A percentile compares a stretch with the other conserved stretches of the same genome.
phyloP scores from a whole-genome alignment of 2,329 filamentous ascomycete genomes.

The Colletotrichum paranaense region DNA sequence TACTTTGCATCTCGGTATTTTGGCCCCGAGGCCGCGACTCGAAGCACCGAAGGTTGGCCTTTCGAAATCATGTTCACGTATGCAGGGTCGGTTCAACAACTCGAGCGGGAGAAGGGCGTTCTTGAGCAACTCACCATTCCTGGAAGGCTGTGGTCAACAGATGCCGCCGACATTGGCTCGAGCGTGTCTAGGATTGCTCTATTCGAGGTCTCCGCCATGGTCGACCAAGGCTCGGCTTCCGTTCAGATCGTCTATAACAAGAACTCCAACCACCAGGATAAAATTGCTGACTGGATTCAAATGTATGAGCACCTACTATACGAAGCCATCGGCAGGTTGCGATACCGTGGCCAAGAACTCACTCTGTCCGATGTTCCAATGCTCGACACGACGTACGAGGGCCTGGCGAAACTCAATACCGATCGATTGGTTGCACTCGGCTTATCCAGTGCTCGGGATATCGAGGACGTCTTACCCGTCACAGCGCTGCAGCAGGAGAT shows the following conservation, averaged over 20 bases:
- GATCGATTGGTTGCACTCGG: constrained; percentile 53
- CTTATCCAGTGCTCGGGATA: constrained; percentile 54
- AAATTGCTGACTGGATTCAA: constrained; percentile 59
- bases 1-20: constrained; percentile 62
- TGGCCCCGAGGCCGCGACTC: constrained; percentile 43
- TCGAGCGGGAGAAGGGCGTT: constrained; percentile 59
- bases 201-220: constrained; percentile 61
- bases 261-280: constrained; percentile 52
- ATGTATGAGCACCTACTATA: constrained; percentile 58
- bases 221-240: constrained; percentile 57
- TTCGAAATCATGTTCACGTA: constrained; percentile 71
- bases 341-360: constrained; percentile 57
- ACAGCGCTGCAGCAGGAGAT: constrained; percentile 62
- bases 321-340: constrained; percentile 55
- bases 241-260: constrained; percentile 59
- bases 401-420: constrained; percentile 55
- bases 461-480: constrained; percentile 62
- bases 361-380: constrained; percentile 62
- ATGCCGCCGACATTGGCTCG: constrained; percentile 56
- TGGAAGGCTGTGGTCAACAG: constrained; percentile 49
- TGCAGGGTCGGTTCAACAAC: constrained; percentile 59
- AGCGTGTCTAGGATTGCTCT: constrained; percentile 60
- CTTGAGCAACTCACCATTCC: constrained; percentile 59
- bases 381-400: constrained; percentile 59
- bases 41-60: constrained; percentile 54